Conservation (phyloP, 2,329 filamentous ascomycete genomes). For the Colletotrichum sublineola region DNA sequence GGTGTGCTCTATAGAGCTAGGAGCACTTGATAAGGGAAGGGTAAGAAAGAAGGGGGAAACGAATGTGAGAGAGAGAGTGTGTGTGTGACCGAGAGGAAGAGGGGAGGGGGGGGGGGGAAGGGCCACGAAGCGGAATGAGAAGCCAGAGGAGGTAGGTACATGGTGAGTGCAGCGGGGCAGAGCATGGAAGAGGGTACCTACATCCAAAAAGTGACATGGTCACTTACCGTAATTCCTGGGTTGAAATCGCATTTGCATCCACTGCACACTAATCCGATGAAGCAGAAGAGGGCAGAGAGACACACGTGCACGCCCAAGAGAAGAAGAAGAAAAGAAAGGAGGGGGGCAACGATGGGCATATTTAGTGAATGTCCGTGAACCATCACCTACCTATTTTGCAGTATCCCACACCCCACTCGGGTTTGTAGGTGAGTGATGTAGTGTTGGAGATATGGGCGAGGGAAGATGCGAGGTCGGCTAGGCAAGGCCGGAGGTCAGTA, state of each 20-base stretch:
- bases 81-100: not conserved
- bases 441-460: slow-evolving; percentile 5
- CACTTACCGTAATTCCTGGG: slow-evolving; percentile 20
- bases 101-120: not conserved
- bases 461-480: slow-evolving; percentile 10
- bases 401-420: slow-evolving; percentile 5
- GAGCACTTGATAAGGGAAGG: slow-evolving; percentile 29
- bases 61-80: not conserved
- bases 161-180: slow-evolving; percentile 34
- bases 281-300: slow-evolving; percentile 22
- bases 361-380: slow-evolving; percentile 14
- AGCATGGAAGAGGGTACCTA: slow-evolving; percentile 36
- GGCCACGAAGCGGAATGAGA: slow-evolving; percentile 30
- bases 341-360: slow-evolving; percentile 2
- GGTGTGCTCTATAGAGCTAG: slow-evolving; percentile 15
- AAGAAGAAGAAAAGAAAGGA: not conserved
- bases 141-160: slow-evolving; percentile 35
- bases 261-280: slow-evolving; percentile 35
- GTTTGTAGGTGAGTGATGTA: slow-evolving; percentile 22
- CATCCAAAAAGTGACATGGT: slow-evolving; percentile 28
- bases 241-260: slow-evolving; percentile 32
- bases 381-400: slow-evolving; percentile 19
- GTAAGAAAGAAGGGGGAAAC: slow-evolving; percentile 2
- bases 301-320: slow-evolving; percentile 2
- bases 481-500: slow-evolving; percentile 6